Conservation (phyloP, 176 grass and related monocot genomes). For the Saccharum spontaneum region DNA sequence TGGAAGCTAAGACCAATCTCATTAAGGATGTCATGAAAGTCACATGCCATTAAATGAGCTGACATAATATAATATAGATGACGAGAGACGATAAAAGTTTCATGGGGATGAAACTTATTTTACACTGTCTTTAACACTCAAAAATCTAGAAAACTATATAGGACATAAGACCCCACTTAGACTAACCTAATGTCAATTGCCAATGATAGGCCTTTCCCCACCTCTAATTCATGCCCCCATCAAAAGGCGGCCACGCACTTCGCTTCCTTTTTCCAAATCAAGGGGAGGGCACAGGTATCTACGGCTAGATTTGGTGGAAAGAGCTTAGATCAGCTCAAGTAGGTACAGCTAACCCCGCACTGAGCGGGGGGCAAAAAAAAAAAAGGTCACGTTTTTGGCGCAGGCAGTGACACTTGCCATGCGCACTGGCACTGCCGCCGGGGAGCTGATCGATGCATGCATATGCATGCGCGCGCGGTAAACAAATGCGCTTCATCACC, state of each 20-base stretch:
- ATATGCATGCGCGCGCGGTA: background rate
- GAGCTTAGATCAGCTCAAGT: constrained; percentile 33
- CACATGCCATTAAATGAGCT: too few relatives aligned
- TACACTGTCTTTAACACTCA: too few relatives aligned
- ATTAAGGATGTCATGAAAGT: too few relatives aligned
- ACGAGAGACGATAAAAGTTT: too few relatives aligned
- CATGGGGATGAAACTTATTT: too few relatives aligned
- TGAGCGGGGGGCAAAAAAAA: background rate
- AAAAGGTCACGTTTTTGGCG: constrained; percentile 25
- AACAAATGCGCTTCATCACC: constrained; percentile 31
- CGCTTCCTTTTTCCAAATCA: constrained; percentile 1
- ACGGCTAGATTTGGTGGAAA: constrained; percentile 47
- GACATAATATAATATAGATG: too few relatives aligned
- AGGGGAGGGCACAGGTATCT: constrained; percentile 31
- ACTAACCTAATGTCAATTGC: background rate
- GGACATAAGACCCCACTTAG: too few relatives aligned
- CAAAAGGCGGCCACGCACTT: constrained; percentile 3
- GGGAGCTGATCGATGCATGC: constrained; percentile 16
- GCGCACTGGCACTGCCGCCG: background rate
- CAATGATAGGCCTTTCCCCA: background rate
- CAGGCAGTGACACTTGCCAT: constrained; percentile 14
- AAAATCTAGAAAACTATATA: too few relatives aligned
- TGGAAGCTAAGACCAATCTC: background rate
- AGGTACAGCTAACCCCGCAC: constrained; percentile 58
- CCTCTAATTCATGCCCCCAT: background rate